Evolutionary conservation across 2,329 filamentous ascomycete genomes (phyloP), one percentile per base, ranked within the genome.

Genomic region (Diaporthe citri): DNA sequence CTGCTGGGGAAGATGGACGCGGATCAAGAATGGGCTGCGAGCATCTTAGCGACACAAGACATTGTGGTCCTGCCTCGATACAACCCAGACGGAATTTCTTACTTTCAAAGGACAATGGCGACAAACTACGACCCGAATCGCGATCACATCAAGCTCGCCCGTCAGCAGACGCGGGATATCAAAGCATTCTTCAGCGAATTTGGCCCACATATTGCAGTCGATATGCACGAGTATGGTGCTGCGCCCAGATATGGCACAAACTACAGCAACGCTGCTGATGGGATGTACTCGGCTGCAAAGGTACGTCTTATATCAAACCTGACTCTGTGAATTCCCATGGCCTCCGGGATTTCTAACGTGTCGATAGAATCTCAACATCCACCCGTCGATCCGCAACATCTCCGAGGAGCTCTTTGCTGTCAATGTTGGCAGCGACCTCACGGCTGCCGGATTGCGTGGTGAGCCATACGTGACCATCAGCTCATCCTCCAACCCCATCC

Each of bases 1-100:
- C 46, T 67, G 7, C 46, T 67, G 22, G 64, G 64, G 4, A 67
- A 52, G 64, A 67, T 67, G 64, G 64, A 67, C 46, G 46, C 64
- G 13, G 31, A 67, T 39, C 31, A 51, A 34, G 62, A 51, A 25
- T 66, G 62, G 62, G 7, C 62, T 12, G 8, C 43, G 20, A 51
- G 22, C 28, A 66, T 66, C 22, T 7, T 66, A n/a, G 62, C 31
- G 20, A 66, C 62, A 28, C 62, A 66, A 25, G 62, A 66, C 43
- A 66, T 66, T 2, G 43, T 66, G 7, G 62, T 66, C 28, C 62
- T 66, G 10, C 62, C 62, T 25, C 62, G 62, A 9, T 66, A 66
- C 13, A 66, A 66, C 31, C 62, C 43, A 15, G 62, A 66, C 15
- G 62, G 62, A 2, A 66, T 66, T 6, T 66, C 62, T 0, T 66